A percentile compares a stretch with the other conserved stretches of the same genome.
Evolutionary conservation across 352 stramenopile genomes (phyloP).

Genomic region (Albugo laibachii): DNA sequence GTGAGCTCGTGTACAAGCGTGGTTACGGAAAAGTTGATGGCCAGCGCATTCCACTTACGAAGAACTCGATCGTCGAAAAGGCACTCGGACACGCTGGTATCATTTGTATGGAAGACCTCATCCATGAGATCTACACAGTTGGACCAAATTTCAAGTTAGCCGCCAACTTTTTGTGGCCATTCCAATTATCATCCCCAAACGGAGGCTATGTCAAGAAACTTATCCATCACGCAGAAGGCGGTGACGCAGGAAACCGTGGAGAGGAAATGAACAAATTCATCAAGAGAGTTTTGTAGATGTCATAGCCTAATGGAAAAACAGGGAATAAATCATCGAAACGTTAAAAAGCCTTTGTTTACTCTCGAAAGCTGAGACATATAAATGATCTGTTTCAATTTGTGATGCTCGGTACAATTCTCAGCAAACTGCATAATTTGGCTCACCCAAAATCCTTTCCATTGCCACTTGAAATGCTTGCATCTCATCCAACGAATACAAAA

Average conservation of each 20-base stretch:
- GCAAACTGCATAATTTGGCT: not conserved
- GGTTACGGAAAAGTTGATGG: constrained; percentile 97
- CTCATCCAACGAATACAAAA: constrained; percentile 43
- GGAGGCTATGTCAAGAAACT: constrained; percentile 90
- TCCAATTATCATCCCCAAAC: constrained; percentile 96
- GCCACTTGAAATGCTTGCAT: constrained; percentile 55
- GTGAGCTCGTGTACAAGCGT: constrained; percentile 99
- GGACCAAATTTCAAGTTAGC: constrained; percentile 98
- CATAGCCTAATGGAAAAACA: too few species aligned
- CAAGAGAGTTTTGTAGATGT: constrained; percentile 80
- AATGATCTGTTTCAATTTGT: too few species aligned
- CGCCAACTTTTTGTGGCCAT: constrained; percentile 99
- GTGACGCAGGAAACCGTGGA: constrained; percentile 84
- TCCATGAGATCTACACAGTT: constrained; percentile 98
- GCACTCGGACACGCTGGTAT: constrained; percentile 89
- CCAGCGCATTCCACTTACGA: constrained; percentile 92
- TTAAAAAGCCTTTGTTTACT: too few species aligned
- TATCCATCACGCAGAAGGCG: constrained; percentile 86
- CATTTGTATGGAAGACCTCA: constrained; percentile 97
- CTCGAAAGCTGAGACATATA: too few species aligned
- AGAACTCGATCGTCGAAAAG: constrained; percentile 95
- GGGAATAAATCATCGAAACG: too few species aligned
- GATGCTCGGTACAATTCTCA: too few species aligned
- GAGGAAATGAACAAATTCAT: constrained; percentile 90
- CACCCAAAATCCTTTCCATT: constrained; percentile 39